A percentile compares a stretch with the other conserved stretches of the same genome.
Conservation (phyloP, 129 eudicot species). For the Sambucus nigra region DNA sequence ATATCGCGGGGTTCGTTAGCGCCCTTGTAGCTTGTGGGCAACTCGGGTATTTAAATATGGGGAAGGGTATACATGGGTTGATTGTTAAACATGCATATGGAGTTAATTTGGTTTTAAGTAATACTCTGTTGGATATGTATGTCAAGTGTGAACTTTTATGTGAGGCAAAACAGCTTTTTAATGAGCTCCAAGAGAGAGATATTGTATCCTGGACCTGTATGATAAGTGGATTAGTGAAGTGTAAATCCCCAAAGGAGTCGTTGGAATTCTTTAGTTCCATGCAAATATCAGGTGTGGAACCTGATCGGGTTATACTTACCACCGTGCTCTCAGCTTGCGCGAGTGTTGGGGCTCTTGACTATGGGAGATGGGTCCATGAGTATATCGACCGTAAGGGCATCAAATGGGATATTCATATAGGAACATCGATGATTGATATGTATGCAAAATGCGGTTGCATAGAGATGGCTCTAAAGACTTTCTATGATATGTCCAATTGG, state of each 20-base stretch:
- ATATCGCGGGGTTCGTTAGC: conserved; percentile 9
- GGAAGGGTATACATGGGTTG: conserved; percentile 8
- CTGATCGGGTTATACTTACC: conserved; percentile 2
- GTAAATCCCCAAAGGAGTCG: conserved; percentile 9
- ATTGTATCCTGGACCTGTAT: conserved; percentile 12
- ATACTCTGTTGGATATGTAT: conserved; percentile 8
- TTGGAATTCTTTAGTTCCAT: conserved; percentile 1
- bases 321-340: conserved; percentile 11
- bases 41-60: neutral
- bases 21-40: conserved; percentile 13
- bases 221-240: conserved; percentile 9
- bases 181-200: neutral
- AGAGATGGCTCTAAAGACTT: conserved; percentile 8
- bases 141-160: conserved; percentile 5
- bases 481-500: neutral
- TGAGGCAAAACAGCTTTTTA: conserved; percentile 2
- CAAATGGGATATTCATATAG: conserved; percentile 12
- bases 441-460: conserved; percentile 14
- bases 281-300: conserved; percentile 6
- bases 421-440: conserved; percentile 17
- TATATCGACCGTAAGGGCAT: conserved; percentile 10
- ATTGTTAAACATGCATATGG: conserved; percentile 6
- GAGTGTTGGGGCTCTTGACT: conserved; percentile 8
- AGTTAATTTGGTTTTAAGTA: neutral
- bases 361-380: conserved; percentile 16